Percentiles rank a stretch among this genome's conserved stretches.
Conservation (phyloP, 371 early-diverging fungal genomes). For the Encephalitozoon romaleae region DNA sequence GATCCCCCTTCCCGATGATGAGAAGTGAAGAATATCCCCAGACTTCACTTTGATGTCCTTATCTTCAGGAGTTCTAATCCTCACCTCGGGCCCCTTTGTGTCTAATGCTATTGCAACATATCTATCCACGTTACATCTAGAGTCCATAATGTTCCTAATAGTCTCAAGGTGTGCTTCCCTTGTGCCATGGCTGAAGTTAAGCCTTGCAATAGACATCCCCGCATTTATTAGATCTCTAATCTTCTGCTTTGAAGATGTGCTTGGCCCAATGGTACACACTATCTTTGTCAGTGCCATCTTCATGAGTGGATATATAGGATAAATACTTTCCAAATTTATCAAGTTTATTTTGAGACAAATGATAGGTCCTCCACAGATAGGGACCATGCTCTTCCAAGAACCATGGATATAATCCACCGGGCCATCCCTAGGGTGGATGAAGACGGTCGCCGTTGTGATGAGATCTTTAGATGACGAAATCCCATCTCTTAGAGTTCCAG, state of each 20-base stretch:
- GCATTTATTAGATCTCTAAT: constrained; percentile 62
- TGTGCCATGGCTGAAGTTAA: constrained; percentile 65
- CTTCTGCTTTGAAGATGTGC: constrained; percentile 37
- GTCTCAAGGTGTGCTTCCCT: constrained; percentile 56
- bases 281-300: constrained; percentile 47
- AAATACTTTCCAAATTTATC: neutral
- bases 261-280: constrained; percentile 57
- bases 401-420: neutral
- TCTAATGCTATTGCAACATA: constrained; percentile 64
- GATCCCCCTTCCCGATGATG: constrained; percentile 54
- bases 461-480: neutral
- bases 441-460: neutral
- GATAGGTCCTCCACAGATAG: neutral
- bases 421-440: neutral
- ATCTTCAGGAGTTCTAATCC: constrained; percentile 43
- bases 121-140: constrained; percentile 65
- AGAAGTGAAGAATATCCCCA: constrained; percentile 60
- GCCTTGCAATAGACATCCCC: constrained; percentile 86
- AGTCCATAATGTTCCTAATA: constrained; percentile 55
- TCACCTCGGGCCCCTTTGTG: constrained; percentile 64
- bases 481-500: neutral
- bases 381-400: neutral
- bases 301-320: neutral
- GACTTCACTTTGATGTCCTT: constrained; percentile 19
- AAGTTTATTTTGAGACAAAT: neutral